Conservation (phyloP, 441 rosid species). For the Gossypium davidsonii region DNA sequence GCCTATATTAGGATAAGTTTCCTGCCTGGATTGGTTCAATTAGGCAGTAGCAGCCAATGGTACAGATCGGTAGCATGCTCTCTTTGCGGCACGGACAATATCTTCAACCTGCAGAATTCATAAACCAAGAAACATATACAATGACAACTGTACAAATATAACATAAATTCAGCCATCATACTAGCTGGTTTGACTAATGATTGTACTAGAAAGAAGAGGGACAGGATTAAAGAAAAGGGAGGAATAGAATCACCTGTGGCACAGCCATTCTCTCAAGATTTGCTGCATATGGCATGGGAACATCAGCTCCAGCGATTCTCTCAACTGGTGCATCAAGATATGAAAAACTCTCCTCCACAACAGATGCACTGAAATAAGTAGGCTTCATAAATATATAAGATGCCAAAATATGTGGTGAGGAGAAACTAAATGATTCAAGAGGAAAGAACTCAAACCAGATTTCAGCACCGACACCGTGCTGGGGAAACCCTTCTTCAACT, state of each 20-base stretch:
- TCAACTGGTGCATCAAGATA: slow-evolving; percentile 75
- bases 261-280: slow-evolving; percentile 74
- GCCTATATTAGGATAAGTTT: slow-evolving; percentile 2
- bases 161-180: neutral
- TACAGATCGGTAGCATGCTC: slow-evolving; percentile 65
- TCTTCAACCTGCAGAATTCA: slow-evolving; percentile 50
- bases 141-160: neutral
- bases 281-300: slow-evolving; percentile 76
- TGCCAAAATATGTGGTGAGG: neutral
- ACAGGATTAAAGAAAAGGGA: neutral
- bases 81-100: slow-evolving; percentile 66
- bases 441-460: slow-evolving; percentile 42
- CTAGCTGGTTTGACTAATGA: neutral
- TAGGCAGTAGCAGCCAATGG: slow-evolving; percentile 47
- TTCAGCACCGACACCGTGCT: slow-evolving; percentile 82
- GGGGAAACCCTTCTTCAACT: slow-evolving; percentile 81
- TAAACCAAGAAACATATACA: neutral
- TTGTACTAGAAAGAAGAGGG: neutral
- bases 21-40: slow-evolving; percentile 7
- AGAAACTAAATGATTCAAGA: neutral
- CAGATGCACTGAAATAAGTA: slow-evolving; percentile 32
- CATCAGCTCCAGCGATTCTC: slow-evolving; percentile 72
- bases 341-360: slow-evolving; percentile 63
- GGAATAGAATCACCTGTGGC: slow-evolving; percentile 48
- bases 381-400: neutral